phyloP scores from a whole-genome alignment of 805 yeast genomes.

The Barnettozyma vustinii region DNA sequence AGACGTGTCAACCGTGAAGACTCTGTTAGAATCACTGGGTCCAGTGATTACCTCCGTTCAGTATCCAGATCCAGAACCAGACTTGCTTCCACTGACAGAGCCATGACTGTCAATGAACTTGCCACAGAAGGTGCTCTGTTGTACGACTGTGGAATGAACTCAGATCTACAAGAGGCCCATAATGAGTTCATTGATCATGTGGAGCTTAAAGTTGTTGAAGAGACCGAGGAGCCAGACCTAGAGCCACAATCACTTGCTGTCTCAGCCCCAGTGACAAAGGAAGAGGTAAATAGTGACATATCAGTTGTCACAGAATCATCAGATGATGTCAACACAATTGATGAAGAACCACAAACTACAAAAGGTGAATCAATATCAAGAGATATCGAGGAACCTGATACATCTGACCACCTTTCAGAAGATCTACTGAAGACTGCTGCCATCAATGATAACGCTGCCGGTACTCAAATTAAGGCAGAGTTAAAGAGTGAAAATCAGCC shows the following conservation, averaged over 20 bases:
- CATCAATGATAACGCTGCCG: background rate
- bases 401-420: background rate
- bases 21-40: conserved; percentile 23
- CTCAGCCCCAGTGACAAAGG: background rate
- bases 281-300: background rate
- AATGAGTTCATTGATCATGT: conserved; percentile 12
- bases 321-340: background rate
- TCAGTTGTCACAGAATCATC: background rate
- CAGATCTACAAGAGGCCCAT: conserved; percentile 11
- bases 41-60: conserved; percentile 50
- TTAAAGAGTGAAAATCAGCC: background rate
- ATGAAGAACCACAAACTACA: background rate
- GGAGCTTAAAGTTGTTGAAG: conserved; percentile 13
- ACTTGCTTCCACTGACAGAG: conserved; percentile 29
- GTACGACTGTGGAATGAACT: conserved; percentile 31
- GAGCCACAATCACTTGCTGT: background rate
- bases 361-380: background rate
- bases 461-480: background rate
- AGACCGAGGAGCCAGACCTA: conserved; percentile 5
- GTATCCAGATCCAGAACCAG: conserved; percentile 63
- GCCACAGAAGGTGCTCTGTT: conserved; percentile 51
- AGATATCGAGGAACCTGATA: too few species aligned
- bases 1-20: conserved; percentile 25
- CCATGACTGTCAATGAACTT: conserved; percentile 37
- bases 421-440: background rate